phyloP scores from a whole-genome alignment of 2,329 filamentous ascomycete species.

The Talaromyces amestolkiae region DNA sequence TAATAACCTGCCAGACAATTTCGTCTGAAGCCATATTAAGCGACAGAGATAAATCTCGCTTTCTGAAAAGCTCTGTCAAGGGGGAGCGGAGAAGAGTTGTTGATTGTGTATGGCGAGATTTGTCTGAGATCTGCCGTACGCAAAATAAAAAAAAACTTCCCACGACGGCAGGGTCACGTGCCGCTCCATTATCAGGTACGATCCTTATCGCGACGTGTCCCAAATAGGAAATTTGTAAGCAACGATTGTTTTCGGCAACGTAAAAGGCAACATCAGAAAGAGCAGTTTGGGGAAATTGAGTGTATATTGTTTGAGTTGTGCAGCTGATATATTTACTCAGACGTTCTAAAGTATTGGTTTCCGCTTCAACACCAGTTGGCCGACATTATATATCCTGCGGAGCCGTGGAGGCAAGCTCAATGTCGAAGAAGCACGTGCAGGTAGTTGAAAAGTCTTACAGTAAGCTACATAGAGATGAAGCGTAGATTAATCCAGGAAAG shows the following conservation, averaged over 20 bases:
- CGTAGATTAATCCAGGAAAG: too few species aligned
- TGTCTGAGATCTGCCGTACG: neutral
- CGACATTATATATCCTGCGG: too few species aligned
- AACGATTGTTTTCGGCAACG: neutral
- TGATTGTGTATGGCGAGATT: neutral
- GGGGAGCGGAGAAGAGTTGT: conserved; percentile 11
- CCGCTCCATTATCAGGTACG: conserved; percentile 22
- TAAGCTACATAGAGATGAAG: too few species aligned
- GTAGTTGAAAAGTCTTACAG: too few species aligned
- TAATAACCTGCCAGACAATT: conserved; percentile 96
- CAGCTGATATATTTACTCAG: neutral
- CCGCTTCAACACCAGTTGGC: too few species aligned
- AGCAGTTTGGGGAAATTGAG: neutral
- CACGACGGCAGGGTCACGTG: conserved; percentile 18
- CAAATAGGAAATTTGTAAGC: conserved; percentile 13
- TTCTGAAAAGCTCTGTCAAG: conserved; percentile 21
- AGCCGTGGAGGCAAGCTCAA: too few species aligned
- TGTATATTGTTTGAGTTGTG: neutral
- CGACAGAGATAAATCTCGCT: neutral
- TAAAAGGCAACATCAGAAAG: too few species aligned
- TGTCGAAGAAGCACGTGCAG: too few species aligned
- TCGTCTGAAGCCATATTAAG: conserved; percentile 69
- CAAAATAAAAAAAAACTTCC: conserved; percentile 19
- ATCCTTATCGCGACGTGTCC: conserved; percentile 3
- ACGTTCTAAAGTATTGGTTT: too few species aligned